phyloP scores from a whole-genome alignment of 352 stramenopile genomes.

The Phytophthora cactorum region DNA sequence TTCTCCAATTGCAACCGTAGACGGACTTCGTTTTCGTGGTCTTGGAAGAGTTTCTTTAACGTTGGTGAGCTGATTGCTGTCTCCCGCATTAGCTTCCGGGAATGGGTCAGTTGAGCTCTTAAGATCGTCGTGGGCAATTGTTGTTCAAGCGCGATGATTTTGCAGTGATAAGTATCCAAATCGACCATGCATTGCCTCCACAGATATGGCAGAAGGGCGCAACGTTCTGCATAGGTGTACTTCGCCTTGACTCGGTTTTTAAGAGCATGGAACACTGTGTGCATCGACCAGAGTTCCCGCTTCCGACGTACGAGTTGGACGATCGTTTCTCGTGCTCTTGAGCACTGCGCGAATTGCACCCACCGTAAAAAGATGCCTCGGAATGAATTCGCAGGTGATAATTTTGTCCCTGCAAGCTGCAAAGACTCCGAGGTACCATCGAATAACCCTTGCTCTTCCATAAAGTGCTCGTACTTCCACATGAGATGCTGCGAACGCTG shows the following conservation, averaged over 20 bases:
- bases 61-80: constrained; percentile 59
- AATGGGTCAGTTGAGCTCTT: constrained; percentile 31
- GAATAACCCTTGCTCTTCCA: constrained; percentile 37
- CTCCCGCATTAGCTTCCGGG: constrained; percentile 37
- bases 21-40: constrained; percentile 64
- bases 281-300: constrained; percentile 39
- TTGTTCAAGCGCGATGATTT: constrained; percentile 44
- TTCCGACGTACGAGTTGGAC: constrained; percentile 37
- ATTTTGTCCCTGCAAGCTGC: constrained; percentile 44
- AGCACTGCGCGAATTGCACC: constrained; percentile 59
- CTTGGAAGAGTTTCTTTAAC: constrained; percentile 76
- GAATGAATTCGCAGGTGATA: constrained; percentile 55
- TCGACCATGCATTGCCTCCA: constrained; percentile 50
- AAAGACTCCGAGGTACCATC: constrained; percentile 40
- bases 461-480: constrained; percentile 49
- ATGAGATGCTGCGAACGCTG: constrained; percentile 42
- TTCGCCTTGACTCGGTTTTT: constrained; percentile 48
- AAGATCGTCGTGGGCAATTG: constrained; percentile 41
- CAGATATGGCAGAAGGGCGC: constrained; percentile 37
- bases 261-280: constrained; percentile 49
- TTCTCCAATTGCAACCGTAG: constrained; percentile 69
- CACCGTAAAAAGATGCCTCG: constrained; percentile 58
- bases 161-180: constrained; percentile 58
- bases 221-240: constrained; percentile 48
- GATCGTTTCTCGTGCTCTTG: constrained; percentile 31